A percentile compares a stretch with the other conserved stretches of the same genome.
These are phyloP conservation scores for Blastosporella zonata DNA, from an alignment of 1,284 basidiomycete genomes.

Conservation along the genomic window DNA sequence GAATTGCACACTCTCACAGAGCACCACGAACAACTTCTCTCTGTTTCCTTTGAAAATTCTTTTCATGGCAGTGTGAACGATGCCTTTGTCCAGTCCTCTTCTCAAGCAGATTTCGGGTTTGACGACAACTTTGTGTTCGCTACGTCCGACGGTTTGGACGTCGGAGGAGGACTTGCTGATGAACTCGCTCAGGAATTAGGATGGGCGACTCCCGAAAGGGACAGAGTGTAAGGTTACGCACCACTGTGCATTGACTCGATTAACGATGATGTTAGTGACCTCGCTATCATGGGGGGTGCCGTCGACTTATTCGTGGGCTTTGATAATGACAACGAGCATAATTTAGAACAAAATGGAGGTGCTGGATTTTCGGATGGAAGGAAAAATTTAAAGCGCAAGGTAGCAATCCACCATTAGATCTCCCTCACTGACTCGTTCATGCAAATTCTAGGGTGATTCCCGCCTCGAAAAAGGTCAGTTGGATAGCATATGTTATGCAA, in stretches of 20 bases:
- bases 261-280: conserved; percentile 4
- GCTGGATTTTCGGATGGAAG: background rate
- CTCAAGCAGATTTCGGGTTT: conserved; percentile 51
- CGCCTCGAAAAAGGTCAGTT: conserved; percentile 7
- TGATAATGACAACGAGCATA: conserved; percentile 21
- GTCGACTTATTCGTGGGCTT: conserved; percentile 24
- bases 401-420: background rate
- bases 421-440: background rate
- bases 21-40: conserved; percentile 62
- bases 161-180: conserved; percentile 60
- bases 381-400: conserved; percentile 19
- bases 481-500: conserved; percentile 3
- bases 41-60: conserved; percentile 62
- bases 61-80: conserved; percentile 38
- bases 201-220: conserved; percentile 46
- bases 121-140: conserved; percentile 53
- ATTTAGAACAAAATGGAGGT: conserved; percentile 4
- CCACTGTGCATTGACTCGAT: background rate
- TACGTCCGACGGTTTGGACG: conserved; percentile 51
- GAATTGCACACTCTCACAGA: conserved; percentile 65
- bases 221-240: conserved; percentile 17
- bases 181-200: conserved; percentile 72
- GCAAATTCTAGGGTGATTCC: conserved; percentile 1
- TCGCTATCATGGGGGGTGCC: background rate
- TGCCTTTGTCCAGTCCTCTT: conserved; percentile 48